Percentiles rank a stretch among this genome's conserved stretches.
Evolutionary conservation across 495 filamentous ascomycete genomes (phyloP).

Genomic region (Penicillium soppii): DNA sequence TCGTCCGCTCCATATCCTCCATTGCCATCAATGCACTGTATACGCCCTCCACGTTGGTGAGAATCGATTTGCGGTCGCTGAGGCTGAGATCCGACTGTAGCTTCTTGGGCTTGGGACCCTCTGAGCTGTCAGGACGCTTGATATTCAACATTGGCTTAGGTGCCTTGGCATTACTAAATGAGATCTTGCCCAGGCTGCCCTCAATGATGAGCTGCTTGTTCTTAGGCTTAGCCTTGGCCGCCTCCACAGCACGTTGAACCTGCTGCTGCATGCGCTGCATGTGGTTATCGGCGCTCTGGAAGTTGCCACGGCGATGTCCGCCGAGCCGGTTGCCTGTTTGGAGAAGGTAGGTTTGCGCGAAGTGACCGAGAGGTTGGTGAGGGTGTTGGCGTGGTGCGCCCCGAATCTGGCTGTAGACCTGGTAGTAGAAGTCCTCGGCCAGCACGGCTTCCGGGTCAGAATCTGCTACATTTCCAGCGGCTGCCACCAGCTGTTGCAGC

Average conservation of each 20-base stretch:
- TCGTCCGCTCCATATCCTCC: conserved; percentile 90
- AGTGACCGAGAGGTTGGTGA: conserved; percentile 87
- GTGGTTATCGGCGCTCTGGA: conserved; percentile 84
- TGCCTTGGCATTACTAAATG: conserved; percentile 97
- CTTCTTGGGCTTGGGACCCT: conserved; percentile 48
- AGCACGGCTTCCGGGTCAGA: conserved; percentile 75
- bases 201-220: conserved; percentile 98
- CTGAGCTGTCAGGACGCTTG: conserved; percentile 78
- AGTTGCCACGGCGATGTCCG: conserved; percentile 62
- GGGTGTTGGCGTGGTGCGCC: conserved; percentile 83
- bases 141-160: conserved; percentile 93
- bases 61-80: conserved; percentile 75
- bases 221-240: conserved; percentile 94
- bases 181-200: conserved; percentile 97
- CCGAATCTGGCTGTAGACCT: conserved; percentile 91
- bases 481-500: conserved; percentile 90
- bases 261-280: conserved; percentile 99
- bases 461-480: conserved; percentile 82
- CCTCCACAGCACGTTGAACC: conserved; percentile 94
- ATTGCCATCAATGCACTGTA: conserved; percentile 87
- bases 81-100: conserved; percentile 49
- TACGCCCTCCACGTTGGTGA: conserved; percentile 81
- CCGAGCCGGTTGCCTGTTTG: conserved; percentile 82
- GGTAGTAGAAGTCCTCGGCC: conserved; percentile 96
- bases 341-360: conserved; percentile 96